A percentile compares a stretch with the other conserved stretches of the same genome.
Conservation (phyloP, 2,329 filamentous ascomycete species). For the Pseudogymnoascus sp. region DNA sequence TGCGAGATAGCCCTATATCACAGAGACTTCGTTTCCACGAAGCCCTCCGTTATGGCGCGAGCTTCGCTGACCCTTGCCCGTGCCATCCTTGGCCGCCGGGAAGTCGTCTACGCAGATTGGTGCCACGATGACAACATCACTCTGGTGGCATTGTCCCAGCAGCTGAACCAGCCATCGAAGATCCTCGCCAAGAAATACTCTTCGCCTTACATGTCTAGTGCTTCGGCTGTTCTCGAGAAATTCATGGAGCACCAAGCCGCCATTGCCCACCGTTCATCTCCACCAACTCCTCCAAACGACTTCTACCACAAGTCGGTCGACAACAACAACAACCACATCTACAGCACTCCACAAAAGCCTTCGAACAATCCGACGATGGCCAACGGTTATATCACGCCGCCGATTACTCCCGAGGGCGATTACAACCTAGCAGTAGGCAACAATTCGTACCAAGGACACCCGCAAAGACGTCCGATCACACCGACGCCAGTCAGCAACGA, state of each 20-base stretch:
- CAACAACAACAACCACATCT: conserved; percentile 45
- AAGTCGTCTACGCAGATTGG: conserved; percentile 70
- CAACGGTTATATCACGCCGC: conserved; percentile 74
- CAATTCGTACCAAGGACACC: conserved; percentile 20
- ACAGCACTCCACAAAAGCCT: conserved; percentile 72
- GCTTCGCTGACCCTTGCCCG: conserved; percentile 78
- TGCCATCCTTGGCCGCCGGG: conserved; percentile 73
- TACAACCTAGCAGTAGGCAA: conserved; percentile 33
- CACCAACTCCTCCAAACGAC: conserved; percentile 52
- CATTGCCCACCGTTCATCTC: conserved; percentile 44
- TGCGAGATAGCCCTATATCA: conserved; percentile 93
- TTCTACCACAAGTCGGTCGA: conserved; percentile 36
- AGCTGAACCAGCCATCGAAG: conserved; percentile 57
- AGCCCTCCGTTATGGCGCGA: conserved; percentile 82
- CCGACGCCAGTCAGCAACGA: conserved; percentile 46
- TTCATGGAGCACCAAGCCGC: conserved; percentile 57
- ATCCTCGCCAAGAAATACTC: conserved; percentile 62
- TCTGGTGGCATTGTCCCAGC: conserved; percentile 42
- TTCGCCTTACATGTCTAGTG: conserved; percentile 54
- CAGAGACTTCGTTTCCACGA: conserved; percentile 89
- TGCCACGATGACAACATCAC: conserved; percentile 62
- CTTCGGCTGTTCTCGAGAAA: conserved; percentile 54
- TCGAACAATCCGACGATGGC: conserved; percentile 54
- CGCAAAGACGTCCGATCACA: conserved; percentile 49
- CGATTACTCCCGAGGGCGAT: conserved; percentile 70